These are phyloP conservation scores for Alternaria sp. DNA, from an alignment of 2,329 filamentous ascomycete species.

Conservation along the genomic window DNA sequence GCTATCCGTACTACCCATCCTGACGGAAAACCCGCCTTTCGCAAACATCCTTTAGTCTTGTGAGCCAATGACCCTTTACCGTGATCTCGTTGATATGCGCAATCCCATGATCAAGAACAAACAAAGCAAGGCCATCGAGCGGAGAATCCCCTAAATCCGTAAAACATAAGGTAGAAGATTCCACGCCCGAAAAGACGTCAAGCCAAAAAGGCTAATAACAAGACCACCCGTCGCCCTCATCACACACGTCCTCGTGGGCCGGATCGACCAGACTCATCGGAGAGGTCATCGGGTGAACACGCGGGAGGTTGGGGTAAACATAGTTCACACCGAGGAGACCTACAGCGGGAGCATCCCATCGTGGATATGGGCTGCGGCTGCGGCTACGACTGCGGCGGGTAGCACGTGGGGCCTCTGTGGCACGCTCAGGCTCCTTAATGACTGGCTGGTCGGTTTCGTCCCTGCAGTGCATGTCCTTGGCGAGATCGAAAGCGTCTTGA, in stretches of 20 bases:
- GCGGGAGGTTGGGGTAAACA: background rate
- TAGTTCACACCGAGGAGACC: background rate
- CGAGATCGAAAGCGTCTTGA: slow-evolving; percentile 31
- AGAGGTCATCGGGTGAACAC: background rate
- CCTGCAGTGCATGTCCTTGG: slow-evolving; percentile 16
- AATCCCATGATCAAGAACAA: background rate
- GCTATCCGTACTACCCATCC: background rate
- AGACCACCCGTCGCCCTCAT: background rate
- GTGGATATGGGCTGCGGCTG: background rate
- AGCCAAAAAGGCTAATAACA: background rate
- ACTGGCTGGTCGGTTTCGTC: background rate
- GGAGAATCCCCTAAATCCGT: background rate
- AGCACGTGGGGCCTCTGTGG: background rate
- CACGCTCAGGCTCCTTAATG: background rate
- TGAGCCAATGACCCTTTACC: background rate
- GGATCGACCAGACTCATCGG: background rate
- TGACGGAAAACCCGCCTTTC: background rate
- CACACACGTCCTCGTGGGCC: background rate
- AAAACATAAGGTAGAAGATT: background rate
- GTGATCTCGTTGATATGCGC: background rate
- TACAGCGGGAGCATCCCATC: background rate
- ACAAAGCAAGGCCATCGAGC: background rate
- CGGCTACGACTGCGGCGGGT: background rate
- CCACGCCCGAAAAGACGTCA: background rate
- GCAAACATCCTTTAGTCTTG: background rate